A percentile compares a stretch with the other conserved stretches of the same genome.
Conservation (phyloP, 768 basidiomycete species). For the Mycena galopus region DNA sequence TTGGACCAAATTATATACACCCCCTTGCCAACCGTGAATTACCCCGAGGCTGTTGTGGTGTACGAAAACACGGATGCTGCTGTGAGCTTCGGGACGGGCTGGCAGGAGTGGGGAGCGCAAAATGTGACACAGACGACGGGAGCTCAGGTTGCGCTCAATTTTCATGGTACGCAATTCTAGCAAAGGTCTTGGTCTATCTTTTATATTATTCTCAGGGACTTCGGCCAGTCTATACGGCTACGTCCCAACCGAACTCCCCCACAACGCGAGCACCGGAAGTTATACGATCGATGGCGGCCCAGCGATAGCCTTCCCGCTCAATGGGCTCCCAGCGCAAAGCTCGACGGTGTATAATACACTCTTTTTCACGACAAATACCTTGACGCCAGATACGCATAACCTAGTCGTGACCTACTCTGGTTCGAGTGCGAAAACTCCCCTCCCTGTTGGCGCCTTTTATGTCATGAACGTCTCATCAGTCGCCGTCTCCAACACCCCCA, state of each 20-base stretch:
- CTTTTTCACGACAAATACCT: conserved; percentile 38
- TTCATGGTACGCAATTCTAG: conserved; percentile 39
- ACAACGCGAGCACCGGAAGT: conserved; percentile 37
- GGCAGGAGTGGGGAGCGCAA: conserved; percentile 33
- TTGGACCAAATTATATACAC: conserved; percentile 47
- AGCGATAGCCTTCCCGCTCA: conserved; percentile 32
- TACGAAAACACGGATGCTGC: conserved; percentile 35
- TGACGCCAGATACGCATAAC: conserved; percentile 38
- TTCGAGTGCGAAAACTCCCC: conserved; percentile 36
- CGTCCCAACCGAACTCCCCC: conserved; percentile 41
- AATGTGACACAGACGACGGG: conserved; percentile 39
- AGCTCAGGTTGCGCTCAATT: conserved; percentile 40
- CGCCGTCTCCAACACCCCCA: conserved; percentile 18
- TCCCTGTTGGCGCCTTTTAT: conserved; percentile 40
- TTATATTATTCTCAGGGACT: conserved; percentile 38
- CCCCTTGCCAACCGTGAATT: conserved; percentile 22
- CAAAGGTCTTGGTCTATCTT: neutral
- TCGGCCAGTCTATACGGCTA: conserved; percentile 43
- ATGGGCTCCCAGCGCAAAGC: conserved; percentile 31
- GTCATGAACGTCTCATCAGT: conserved; percentile 33
- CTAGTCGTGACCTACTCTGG: conserved; percentile 43
- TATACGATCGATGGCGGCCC: conserved; percentile 45
- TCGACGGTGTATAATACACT: conserved; percentile 36
- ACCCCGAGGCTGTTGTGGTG: conserved; percentile 19
- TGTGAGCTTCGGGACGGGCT: conserved; percentile 39